These are phyloP conservation scores for Termitomyces sp. DNA, from an alignment of 768 basidiomycete species.

Conservation along the genomic window DNA sequence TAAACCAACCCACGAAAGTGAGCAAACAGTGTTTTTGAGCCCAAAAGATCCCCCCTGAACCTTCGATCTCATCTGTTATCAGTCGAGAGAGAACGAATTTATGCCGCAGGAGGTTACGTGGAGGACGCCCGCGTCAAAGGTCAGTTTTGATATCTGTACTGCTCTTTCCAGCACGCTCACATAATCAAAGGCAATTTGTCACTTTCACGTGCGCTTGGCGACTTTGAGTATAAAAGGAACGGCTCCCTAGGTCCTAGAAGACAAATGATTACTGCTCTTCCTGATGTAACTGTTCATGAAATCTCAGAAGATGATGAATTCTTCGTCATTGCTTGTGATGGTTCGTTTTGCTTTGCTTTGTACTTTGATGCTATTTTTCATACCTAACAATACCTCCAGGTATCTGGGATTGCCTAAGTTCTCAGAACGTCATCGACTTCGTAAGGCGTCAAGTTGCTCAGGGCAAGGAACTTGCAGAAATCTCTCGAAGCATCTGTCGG, in stretches of 20 bases:
- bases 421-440: conserved; percentile 90
- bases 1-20: conserved; percentile 87
- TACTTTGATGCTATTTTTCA: neutral
- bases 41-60: conserved; percentile 1
- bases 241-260: conserved; percentile 73
- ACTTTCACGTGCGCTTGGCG: conserved; percentile 90
- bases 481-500: conserved; percentile 87
- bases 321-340: conserved; percentile 95
- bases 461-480: conserved; percentile 72
- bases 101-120: conserved; percentile 90
- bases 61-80: conserved; percentile 1
- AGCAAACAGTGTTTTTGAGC: conserved; percentile 25
- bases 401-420: conserved; percentile 96
- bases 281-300: conserved; percentile 83
- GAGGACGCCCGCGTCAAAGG: conserved; percentile 98
- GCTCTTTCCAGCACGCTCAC: neutral
- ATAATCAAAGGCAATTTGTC: conserved; percentile 80
- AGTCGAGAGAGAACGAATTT: conserved; percentile 87
- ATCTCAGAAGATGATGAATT: conserved; percentile 92
- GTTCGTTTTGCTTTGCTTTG: conserved; percentile 40
- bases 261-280: conserved; percentile 94
- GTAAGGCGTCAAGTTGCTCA: conserved; percentile 79
- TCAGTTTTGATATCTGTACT: conserved; percentile 27
- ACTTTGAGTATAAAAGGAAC: conserved; percentile 99
- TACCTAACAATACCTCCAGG: conserved; percentile 45